A percentile compares a stretch with the other conserved stretches of the same genome.
Evolutionary conservation across 2,329 filamentous ascomycete genomes (phyloP).

Genomic region (Hypoxylon sp.): DNA sequence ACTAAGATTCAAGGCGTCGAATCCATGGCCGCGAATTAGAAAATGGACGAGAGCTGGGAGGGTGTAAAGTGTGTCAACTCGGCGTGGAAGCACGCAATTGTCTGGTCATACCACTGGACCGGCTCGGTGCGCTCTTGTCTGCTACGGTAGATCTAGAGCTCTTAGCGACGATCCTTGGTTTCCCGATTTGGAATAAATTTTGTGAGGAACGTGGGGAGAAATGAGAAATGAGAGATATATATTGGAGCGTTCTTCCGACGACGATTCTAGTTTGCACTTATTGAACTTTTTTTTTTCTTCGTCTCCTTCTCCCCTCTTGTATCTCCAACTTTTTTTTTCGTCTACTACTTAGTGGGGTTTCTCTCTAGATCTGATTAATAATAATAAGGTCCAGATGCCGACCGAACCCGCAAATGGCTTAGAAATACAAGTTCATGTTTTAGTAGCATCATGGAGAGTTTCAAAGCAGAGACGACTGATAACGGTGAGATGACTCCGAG

Average conservation of each 20-base stretch:
- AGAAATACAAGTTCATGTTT: conserved; percentile 44
- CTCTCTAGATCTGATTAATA: conserved; percentile 30
- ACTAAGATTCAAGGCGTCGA: conserved; percentile 34
- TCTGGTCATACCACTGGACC: conserved; percentile 30
- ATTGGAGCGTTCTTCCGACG: conserved; percentile 2
- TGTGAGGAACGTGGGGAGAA: conserved; percentile 8
- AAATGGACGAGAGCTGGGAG: conserved; percentile 14
- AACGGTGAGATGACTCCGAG: conserved; percentile 20
- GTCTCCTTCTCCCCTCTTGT: too few species aligned
- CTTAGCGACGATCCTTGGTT: conserved; percentile 24
- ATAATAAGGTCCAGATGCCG: conserved; percentile 34
- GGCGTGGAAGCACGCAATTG: conserved; percentile 41
- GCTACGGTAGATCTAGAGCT: conserved; percentile 15
- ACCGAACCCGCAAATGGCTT: conserved; percentile 43
- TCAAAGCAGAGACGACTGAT: conserved; percentile 4
- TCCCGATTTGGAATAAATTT: conserved; percentile 17
- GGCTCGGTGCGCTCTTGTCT: conserved; percentile 9
- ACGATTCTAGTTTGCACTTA: conserved; percentile 8
- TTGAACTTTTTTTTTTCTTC: conserved; percentile 19
- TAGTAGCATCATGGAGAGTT: conserved; percentile 23
- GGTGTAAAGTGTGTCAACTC: conserved; percentile 33
- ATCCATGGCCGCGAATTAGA: conserved; percentile 35
- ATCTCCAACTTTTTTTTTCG: too few species aligned
- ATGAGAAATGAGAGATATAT: conserved; percentile 23
- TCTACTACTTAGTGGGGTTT: not conserved